Evolutionary conservation across 768 basidiomycete species (phyloP).

Genomic region (button mushroom (Agaricus bisporus)): DNA sequence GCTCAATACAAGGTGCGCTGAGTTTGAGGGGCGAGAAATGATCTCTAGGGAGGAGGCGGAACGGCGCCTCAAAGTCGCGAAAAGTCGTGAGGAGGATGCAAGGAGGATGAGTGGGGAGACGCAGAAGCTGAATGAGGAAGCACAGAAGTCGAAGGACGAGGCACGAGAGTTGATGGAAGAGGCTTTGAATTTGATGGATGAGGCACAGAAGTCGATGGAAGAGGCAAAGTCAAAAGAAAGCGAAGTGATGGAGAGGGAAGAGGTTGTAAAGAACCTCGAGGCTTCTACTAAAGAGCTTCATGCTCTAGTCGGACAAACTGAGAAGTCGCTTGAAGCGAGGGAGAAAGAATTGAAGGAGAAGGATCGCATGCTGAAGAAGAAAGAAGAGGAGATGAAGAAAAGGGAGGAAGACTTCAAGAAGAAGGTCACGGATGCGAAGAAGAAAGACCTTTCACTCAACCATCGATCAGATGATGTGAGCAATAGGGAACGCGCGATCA

Average conservation of each 20-base stretch:
- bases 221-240: conserved; percentile 5
- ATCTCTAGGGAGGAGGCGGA: background rate
- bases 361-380: background rate
- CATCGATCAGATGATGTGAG: conserved; percentile 5
- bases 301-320: background rate
- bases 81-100: background rate
- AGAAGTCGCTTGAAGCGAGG: background rate
- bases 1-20: background rate
- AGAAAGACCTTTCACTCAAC: conserved; percentile 8
- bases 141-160: conserved; percentile 8
- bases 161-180: conserved; percentile 11
- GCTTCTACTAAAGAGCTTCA: conserved; percentile 1
- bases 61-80: background rate
- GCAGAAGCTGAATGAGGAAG: background rate
- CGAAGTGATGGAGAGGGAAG: conserved; percentile 2
- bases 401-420: conserved; percentile 8
- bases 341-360: conserved; percentile 4
- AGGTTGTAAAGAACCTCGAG: conserved; percentile 3
- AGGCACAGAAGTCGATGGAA: conserved; percentile 1
- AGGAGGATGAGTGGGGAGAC: too few relatives aligned
- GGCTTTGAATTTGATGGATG: conserved; percentile 5
- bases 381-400: conserved; percentile 8
- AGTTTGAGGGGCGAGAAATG: background rate
- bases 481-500: conserved; percentile 1
- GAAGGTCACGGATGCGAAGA: conserved; percentile 4